Percentiles rank a stretch among this genome's conserved stretches.
phyloP scores from a whole-genome alignment of 2,329 filamentous ascomycete species.

The Pseudogymnoascus sp. region DNA sequence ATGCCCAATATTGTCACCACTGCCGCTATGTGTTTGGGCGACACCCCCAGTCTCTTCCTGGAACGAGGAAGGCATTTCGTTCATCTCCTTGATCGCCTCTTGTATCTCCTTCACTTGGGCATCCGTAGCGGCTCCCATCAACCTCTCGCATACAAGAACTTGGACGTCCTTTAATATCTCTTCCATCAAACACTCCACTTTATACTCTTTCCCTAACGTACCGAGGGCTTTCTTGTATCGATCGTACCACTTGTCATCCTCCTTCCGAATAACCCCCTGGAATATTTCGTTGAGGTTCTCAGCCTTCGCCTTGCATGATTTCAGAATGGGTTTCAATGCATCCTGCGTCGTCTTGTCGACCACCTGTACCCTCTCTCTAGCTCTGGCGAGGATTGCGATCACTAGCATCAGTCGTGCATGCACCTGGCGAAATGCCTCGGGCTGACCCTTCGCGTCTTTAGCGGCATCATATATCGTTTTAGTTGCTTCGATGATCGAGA shows the following conservation, averaged over 20 bases:
- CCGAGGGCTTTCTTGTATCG: conserved; percentile 19
- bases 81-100: conserved; percentile 16
- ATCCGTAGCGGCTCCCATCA: conserved; percentile 16
- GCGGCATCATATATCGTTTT: conserved; percentile 19
- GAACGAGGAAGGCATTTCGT: conserved; percentile 14
- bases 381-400: conserved; percentile 15
- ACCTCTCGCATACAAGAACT: conserved; percentile 16
- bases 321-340: conserved; percentile 14
- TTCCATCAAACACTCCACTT: conserved; percentile 20
- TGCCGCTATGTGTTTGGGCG: neutral
- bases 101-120: conserved; percentile 11
- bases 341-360: conserved; percentile 11
- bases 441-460: conserved; percentile 19
- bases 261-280: conserved; percentile 18
- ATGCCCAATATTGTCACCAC: conserved; percentile 6
- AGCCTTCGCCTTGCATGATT: conserved; percentile 19
- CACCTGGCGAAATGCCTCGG: conserved; percentile 19
- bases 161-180: conserved; percentile 21
- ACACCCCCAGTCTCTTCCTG: neutral
- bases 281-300: conserved; percentile 19
- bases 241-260: conserved; percentile 18
- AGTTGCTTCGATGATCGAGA: conserved; percentile 18
- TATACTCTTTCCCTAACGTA: conserved; percentile 17
- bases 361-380: conserved; percentile 12
- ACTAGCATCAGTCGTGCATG: conserved; percentile 19